Base-by-base conservation (phyloP, 2,329 filamentous ascomycete genomes). In the Meredithiella fracta region DNA sequence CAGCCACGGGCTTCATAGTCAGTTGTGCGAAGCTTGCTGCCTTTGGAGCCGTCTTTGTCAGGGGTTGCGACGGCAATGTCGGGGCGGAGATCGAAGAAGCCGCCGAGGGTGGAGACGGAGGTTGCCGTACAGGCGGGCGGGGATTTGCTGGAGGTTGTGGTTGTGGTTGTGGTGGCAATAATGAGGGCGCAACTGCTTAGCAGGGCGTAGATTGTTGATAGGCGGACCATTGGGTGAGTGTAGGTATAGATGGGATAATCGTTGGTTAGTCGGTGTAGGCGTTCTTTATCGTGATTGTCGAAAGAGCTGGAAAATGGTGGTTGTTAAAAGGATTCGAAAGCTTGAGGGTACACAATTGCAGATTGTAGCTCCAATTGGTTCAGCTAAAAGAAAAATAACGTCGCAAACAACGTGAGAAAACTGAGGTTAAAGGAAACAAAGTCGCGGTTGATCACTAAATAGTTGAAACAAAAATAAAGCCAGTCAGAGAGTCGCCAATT, bases 1-100 rank as follows among this genome's bases (percentile, higher is more conserved):
- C 81, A 85, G 34, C 86, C 86, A 58, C 77, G 77, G 6, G 83
- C 80, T 60, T 79, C 74, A 66, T 81, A 81, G 64, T 80, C 77
- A 31, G 70, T 68, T 8, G 68, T 67, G 54, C 53, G 54, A 9
- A 69, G 67, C 26, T 65, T 66, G 50, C 74, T 69, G 49, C 75
- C 70, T 22, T 69, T 66, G 3, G 68, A 65, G 15, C 65, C 63
- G 5, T n/a, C 34, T 22, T 37, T 40, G 3, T 52, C 29, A 5
- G 44, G 44, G n/a, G 9, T 26, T 14, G 57, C 23, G 26, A 73
- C 64, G 29, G 76, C 77, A 37, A 69, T 75, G 61, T 79, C 77
- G 2, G 75, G 73, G 25, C 77, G 71, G 53, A 81, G 67, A 60
- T 81, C 78, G 64, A 76, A 80, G 67, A 79, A 81, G 31, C 76